Percentiles rank a stretch among this genome's conserved stretches.
phyloP scores from a whole-genome alignment of 352 stramenopile genomes.

The Phytophthora nicotianae region DNA sequence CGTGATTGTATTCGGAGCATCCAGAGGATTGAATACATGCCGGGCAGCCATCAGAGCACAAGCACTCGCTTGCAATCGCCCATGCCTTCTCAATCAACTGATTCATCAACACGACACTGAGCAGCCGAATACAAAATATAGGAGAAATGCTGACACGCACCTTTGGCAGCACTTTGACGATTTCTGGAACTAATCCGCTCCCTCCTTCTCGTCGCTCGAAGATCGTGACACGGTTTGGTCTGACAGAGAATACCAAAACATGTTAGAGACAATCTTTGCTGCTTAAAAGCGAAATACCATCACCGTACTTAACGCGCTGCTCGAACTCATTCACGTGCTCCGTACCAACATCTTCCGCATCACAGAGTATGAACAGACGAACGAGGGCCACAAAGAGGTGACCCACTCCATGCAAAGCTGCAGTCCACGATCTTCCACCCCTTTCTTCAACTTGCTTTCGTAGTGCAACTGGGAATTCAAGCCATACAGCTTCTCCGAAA shows the following conservation, averaged over 20 bases:
- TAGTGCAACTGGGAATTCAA: conserved; percentile 87
- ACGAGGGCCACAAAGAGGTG: conserved; percentile 93
- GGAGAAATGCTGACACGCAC: conserved; percentile 27
- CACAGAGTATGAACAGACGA: conserved; percentile 93
- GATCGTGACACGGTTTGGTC: conserved; percentile 85
- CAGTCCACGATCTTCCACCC: conserved; percentile 45
- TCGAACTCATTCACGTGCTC: conserved; percentile 87
- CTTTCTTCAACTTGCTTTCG: conserved; percentile 43
- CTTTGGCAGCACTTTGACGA: conserved; percentile 66
- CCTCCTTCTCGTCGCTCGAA: conserved; percentile 90
- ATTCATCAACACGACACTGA: conserved; percentile 1
- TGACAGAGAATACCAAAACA: conserved; percentile 16
- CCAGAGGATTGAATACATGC: conserved; percentile 84
- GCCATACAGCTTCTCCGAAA: conserved; percentile 94
- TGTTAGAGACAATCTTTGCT: conserved; percentile 1
- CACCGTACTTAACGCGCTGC: conserved; percentile 50
- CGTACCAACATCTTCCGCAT: conserved; percentile 80
- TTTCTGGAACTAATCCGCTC: conserved; percentile 83
- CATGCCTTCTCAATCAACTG: conserved; percentile 62
- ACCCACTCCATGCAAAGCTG: conserved; percentile 80
- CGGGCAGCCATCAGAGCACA: conserved; percentile 82
- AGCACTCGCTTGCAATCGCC: conserved; percentile 77
- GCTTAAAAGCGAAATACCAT: neutral
- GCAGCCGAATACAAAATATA: neutral
- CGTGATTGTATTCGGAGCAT: conserved; percentile 91